Conservation (phyloP, 805 yeast genomes). For the Kluyveromyces siamensis region DNA sequence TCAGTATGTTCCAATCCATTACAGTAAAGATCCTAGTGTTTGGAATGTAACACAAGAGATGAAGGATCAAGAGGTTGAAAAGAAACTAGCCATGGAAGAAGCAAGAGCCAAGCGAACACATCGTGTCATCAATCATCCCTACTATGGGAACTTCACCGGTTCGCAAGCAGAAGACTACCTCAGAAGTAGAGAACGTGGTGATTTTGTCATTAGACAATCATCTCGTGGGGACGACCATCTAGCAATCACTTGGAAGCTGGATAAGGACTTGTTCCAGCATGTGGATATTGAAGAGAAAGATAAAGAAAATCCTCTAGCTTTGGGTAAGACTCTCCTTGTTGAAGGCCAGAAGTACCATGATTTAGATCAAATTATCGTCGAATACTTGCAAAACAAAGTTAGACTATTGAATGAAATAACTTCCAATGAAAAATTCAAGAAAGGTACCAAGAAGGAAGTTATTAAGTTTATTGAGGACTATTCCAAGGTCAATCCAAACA, state of each 20-base stretch:
- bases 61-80: constrained; percentile 50
- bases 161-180: constrained; percentile 88
- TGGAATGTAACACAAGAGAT: constrained; percentile 80
- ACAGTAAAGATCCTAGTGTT: constrained; percentile 45
- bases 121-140: constrained; percentile 84
- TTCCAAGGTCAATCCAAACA: constrained; percentile 82
- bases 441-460: constrained; percentile 69
- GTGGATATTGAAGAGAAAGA: constrained; percentile 73
- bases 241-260: constrained; percentile 94
- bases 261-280: constrained; percentile 84
- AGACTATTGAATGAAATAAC: constrained; percentile 77
- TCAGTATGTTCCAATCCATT: constrained; percentile 32
- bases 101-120: constrained; percentile 55
- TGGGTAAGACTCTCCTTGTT: constrained; percentile 53
- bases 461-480: constrained; percentile 81
- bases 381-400: constrained; percentile 77
- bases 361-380: constrained; percentile 85
- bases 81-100: constrained; percentile 42
- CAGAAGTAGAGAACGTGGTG: constrained; percentile 85
- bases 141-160: constrained; percentile 73
- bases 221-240: constrained; percentile 81
- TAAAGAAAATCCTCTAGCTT: constrained; percentile 50
- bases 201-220: constrained; percentile 89
- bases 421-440: constrained; percentile 77
- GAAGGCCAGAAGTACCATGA: constrained; percentile 70